Base-by-base conservation (phyloP, 2,329 filamentous ascomycete species). In the Neofusicoccum laricinum region DNA sequence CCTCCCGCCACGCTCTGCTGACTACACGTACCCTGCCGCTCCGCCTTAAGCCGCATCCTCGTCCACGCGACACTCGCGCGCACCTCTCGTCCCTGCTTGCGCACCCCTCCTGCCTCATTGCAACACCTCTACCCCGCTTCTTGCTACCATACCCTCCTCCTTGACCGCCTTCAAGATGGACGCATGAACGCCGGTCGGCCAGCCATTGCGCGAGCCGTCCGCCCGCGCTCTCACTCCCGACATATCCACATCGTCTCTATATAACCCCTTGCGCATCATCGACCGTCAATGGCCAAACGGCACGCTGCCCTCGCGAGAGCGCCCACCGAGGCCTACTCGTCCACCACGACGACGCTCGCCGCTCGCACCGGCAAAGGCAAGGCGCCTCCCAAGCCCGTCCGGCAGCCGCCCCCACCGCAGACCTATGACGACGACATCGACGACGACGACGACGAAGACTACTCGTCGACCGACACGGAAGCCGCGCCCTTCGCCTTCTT, bases 391-490 rank as follows among this genome's bases (percentile, higher is more conserved):
- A 48, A 19, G 34, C 34, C 32, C 61, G n/a, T 49, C 43, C 36
- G 3, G 21, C 48, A n/a, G 36, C 55, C 19, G 15, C 38, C 45
- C n/a, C 36, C 48, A 19, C 45, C 43, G n/a, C 50, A 43, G 21
- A 6, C 3, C 21, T 25, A 45, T 38, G 14, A 40, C 41, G 25
- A 30, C 5, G 25, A 30, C 25, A 30, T 11, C 70, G 61, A 82
- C 85, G 0, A 91, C 91, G 63, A 91, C 91, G 63, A 84, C 79
- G 65, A 79, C 84, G 79, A 89, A 65, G 85, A 86, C 69, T 84
- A 93, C 12, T 93, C 81, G 43, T 80, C 87, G 17, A 43, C 63
- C 58, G 46, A 45, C 45, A 15, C 15, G 17, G 58, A 49, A 1
- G 45, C 43, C n/a, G 34, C 67, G 34, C 55, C 77, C 5, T 85